Evolutionary conservation across 192 early-diverging fungal genomes (phyloP).

Genomic region (Backusella parvicylindrica): DNA sequence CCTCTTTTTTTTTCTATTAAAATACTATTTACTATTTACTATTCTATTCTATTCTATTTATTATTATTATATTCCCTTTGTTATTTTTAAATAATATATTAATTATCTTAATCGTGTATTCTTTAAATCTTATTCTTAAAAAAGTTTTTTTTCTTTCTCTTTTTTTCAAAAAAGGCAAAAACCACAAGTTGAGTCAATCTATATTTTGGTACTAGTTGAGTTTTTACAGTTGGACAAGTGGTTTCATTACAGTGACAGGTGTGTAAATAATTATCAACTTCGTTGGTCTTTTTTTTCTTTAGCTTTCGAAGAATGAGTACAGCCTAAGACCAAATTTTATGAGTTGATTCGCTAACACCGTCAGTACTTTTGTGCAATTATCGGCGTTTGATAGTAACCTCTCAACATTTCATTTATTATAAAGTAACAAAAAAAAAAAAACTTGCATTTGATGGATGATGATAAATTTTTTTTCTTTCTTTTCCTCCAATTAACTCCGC

Average conservation of each 20-base stretch:
- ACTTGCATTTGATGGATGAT: neutral
- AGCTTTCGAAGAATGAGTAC: neutral
- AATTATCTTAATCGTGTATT: neutral
- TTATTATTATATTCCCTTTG: neutral
- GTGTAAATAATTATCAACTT: neutral
- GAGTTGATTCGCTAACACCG: constrained; percentile 12
- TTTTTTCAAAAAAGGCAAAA: neutral
- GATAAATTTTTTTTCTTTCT: neutral
- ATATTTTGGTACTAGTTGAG: neutral
- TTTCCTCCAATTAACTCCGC: neutral
- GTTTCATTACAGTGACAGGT: neutral
- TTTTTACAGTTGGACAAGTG: too few relatives aligned
- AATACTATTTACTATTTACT: neutral
- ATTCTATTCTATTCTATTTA: neutral
- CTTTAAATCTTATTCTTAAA: neutral
- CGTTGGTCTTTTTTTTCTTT: neutral
- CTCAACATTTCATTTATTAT: neutral
- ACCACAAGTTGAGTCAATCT: neutral
- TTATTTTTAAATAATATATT: constrained; percentile 5
- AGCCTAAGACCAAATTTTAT: neutral
- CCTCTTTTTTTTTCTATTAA: neutral
- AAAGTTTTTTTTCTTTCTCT: neutral
- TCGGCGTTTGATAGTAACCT: constrained; percentile 13
- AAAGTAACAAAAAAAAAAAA: neutral
- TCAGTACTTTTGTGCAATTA: neutral